Conservation (phyloP, 345 rosid genomes). For the Ceriops tagal region DNA sequence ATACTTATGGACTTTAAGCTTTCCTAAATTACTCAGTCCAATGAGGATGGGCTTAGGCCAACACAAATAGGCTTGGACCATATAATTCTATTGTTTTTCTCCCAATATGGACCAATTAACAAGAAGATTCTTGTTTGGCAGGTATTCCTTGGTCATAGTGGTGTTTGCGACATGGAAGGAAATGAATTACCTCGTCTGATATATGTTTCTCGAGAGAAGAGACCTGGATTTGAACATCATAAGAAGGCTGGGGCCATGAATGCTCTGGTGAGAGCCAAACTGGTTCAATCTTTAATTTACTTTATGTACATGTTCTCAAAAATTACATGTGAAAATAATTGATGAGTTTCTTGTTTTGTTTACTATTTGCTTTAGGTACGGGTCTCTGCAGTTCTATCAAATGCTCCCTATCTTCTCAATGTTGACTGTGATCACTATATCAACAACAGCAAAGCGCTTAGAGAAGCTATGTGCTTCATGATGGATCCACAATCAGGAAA, state of each 20-base stretch:
- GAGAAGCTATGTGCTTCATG: constrained; percentile 99
- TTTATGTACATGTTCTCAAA: too few relatives aligned
- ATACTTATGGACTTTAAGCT: too few relatives aligned
- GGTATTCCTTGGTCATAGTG: constrained; percentile 90
- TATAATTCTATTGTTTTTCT: too few relatives aligned
- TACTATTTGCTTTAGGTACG: constrained; percentile 48
- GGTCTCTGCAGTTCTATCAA: constrained; percentile 87
- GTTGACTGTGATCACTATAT: constrained; percentile 95
- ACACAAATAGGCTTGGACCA: too few relatives aligned
- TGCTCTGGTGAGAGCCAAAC: constrained; percentile 47
- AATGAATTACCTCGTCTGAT: constrained; percentile 83
- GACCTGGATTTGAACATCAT: constrained; percentile 97
- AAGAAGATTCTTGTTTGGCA: constrained; percentile 20
- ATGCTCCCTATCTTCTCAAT: constrained; percentile 86
- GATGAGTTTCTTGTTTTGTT: too few relatives aligned
- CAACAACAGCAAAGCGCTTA: constrained; percentile 85
- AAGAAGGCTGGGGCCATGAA: constrained; percentile 99
- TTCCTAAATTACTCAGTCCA: too few relatives aligned
- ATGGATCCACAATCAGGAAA: constrained; percentile 90
- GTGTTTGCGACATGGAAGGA: constrained; percentile 68
- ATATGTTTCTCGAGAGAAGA: constrained; percentile 97
- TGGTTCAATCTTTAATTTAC: too few relatives aligned
- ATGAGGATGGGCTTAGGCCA: too few relatives aligned
- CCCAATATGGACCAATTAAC: too few relatives aligned
- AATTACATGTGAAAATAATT: too few relatives aligned